These are phyloP conservation scores for Mycena capillaripes DNA, from an alignment of 768 basidiomycete genomes.

Conservation along the genomic window DNA sequence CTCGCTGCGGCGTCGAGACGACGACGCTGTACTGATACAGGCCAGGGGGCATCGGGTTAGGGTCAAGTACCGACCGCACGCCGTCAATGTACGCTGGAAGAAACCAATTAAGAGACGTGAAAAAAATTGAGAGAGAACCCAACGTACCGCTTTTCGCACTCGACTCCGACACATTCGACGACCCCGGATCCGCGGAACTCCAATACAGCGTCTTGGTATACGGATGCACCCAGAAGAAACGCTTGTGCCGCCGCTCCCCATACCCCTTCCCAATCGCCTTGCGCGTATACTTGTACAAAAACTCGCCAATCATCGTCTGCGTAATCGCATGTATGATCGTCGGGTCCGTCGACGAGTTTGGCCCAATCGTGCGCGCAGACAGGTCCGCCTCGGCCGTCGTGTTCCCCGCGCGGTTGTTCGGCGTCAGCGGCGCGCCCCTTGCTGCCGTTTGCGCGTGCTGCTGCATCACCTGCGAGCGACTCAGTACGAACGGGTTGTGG, in stretches of 20 bases:
- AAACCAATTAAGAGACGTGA: slow-evolving; percentile 27
- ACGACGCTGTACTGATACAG: slow-evolving; percentile 94
- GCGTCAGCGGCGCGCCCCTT: slow-evolving; percentile 56
- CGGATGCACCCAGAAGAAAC: slow-evolving; percentile 99
- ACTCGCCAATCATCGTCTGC: slow-evolving; percentile 99
- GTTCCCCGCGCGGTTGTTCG: slow-evolving; percentile 51
- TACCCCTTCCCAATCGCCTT: slow-evolving; percentile 90
- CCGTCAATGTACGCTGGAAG: slow-evolving; percentile 90
- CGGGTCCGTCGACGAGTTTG: slow-evolving; percentile 82
- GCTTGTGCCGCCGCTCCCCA: slow-evolving; percentile 89
- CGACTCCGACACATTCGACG: slow-evolving; percentile 88
- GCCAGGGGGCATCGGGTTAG: slow-evolving; percentile 96
- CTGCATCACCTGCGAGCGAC: slow-evolving; percentile 37
- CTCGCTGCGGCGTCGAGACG: slow-evolving; percentile 92
- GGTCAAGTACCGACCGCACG: slow-evolving; percentile 92
- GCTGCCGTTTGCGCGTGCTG: slow-evolving; percentile 51
- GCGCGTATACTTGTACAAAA: slow-evolving; percentile 97
- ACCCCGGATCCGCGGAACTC: slow-evolving; percentile 95
- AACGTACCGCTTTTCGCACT: slow-evolving; percentile 93
- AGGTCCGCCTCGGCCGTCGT: slow-evolving; percentile 52
- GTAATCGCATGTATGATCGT: slow-evolving; percentile 95
- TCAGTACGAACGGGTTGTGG: slow-evolving; percentile 61
- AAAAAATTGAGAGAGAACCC: slow-evolving; percentile 24
- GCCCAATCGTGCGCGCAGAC: slow-evolving; percentile 53
- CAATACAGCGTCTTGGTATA: slow-evolving; percentile 98